These are phyloP conservation scores for Naganishia kalamii DNA, from an alignment of 768 basidiomycete genomes.

Conservation along the genomic window DNA sequence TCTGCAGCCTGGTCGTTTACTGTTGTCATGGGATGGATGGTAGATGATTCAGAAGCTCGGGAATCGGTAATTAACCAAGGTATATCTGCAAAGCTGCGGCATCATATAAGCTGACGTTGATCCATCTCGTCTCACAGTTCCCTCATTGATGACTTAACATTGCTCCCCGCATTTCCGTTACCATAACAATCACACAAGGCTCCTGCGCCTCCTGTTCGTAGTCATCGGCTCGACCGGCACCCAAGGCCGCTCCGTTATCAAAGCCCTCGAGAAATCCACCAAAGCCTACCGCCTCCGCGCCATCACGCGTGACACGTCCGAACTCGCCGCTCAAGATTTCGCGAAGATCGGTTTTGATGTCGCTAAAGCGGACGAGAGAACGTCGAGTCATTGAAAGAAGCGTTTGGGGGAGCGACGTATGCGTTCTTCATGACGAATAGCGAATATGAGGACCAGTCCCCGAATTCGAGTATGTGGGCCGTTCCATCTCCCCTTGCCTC, in stretches of 20 bases:
- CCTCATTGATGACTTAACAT: too few relatives aligned
- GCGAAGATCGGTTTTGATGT: slow-evolving; percentile 30
- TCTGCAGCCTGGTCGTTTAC: too few relatives aligned
- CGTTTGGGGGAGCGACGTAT: slow-evolving; percentile 14
- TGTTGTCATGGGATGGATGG: too few relatives aligned
- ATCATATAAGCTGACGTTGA: too few relatives aligned
- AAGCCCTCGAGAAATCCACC: slow-evolving; percentile 17
- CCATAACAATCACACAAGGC: background rate
- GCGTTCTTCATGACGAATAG: slow-evolving; percentile 7
- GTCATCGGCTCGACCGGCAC: slow-evolving; percentile 36
- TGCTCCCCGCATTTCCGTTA: too few relatives aligned
- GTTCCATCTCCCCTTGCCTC: background rate
- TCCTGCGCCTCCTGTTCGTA: slow-evolving; percentile 28
- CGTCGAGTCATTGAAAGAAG: background rate
- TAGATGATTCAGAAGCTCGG: too few relatives aligned
- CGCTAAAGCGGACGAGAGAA: slow-evolving; percentile 24
- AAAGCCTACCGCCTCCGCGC: slow-evolving; percentile 26
- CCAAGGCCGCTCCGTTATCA: slow-evolving; percentile 36
- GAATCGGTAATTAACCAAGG: too few relatives aligned
- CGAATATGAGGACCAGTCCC: background rate
- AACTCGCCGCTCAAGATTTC: slow-evolving; percentile 25
- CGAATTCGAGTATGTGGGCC: background rate
- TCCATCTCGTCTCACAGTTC: too few relatives aligned
- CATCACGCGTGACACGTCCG: slow-evolving; percentile 34
- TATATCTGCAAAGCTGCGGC: too few relatives aligned